phyloP scores from a whole-genome alignment of 371 early-diverging fungal genomes.

The Amoeboaphelidium protococcarum region DNA sequence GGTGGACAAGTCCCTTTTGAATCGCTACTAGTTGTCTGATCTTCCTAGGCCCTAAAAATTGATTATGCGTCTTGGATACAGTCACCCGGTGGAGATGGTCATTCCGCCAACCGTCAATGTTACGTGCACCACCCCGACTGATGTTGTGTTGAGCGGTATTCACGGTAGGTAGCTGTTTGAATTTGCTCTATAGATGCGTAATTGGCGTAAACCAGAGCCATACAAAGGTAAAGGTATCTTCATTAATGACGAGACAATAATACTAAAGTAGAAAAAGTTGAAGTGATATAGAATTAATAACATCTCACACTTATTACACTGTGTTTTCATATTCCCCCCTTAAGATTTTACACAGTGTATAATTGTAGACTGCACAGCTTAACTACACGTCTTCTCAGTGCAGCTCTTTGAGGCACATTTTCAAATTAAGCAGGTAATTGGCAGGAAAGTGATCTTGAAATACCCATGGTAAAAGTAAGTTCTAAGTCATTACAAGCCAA shows the following conservation, averaged over 20 bases:
- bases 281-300: no score
- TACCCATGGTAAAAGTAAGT: no score
- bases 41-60: slow-evolving; percentile 17
- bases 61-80: slow-evolving; percentile 60
- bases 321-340: no score
- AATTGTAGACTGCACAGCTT: no score
- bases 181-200: slow-evolving; percentile 74
- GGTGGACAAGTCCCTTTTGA: background rate
- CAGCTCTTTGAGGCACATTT: no score
- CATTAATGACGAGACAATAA: slow-evolving; percentile 84
- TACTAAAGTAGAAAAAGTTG: slow-evolving; percentile 83
- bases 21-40: background rate
- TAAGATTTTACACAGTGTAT: no score
- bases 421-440: no score
- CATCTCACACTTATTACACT: no score
- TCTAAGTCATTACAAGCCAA: no score
- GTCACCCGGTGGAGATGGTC: slow-evolving; percentile 47
- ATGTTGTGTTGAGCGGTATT: slow-evolving; percentile 47
- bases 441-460: no score
- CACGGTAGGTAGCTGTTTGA: slow-evolving; percentile 49
- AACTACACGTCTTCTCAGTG: no score
- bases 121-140: slow-evolving; percentile 51
- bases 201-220: slow-evolving; percentile 81
- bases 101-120: slow-evolving; percentile 57
- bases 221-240: slow-evolving; percentile 97